Conservation (phyloP, 2,329 filamentous ascomycete species). For the Graphiopsis chlorocephala region DNA sequence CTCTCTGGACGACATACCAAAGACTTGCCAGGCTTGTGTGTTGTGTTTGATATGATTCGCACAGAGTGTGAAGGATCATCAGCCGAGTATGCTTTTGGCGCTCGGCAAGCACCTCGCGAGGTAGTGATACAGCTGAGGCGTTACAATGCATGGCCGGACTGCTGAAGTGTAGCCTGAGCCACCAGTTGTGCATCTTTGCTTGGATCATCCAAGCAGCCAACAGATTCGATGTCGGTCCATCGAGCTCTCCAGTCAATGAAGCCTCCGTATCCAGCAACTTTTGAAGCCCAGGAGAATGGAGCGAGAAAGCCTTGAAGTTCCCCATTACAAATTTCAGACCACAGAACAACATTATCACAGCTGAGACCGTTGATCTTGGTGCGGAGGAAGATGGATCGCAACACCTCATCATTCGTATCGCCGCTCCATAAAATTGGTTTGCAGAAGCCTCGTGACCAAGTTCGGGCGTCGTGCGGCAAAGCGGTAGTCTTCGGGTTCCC, state of each 20-base stretch:
- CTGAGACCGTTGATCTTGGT: neutral
- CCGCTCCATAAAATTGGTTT: neutral
- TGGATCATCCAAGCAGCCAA: neutral
- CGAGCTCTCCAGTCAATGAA: neutral
- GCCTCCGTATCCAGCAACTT: neutral
- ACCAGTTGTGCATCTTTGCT: neutral
- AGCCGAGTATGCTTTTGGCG: neutral
- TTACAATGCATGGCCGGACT: neutral
- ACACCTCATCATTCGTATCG: neutral
- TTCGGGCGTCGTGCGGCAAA: neutral
- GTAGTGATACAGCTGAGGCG: neutral
- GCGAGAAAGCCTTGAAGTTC: neutral
- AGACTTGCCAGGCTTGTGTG: neutral
- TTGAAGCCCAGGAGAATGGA: neutral
- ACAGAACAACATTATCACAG: neutral
- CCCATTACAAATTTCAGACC: neutral
- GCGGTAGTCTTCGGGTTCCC: neutral
- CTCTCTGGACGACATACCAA: neutral
- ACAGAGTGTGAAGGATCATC: neutral
- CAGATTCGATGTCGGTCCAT: neutral
- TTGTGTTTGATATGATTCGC: neutral
- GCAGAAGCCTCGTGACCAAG: neutral
- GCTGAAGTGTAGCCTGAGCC: neutral
- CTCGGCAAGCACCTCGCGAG: neutral
- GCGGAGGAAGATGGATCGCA: neutral